Percentiles rank a stretch among this genome's conserved stretches.
phyloP scores from a whole-genome alignment of 2,329 filamentous ascomycete species.

The Geosmithia flava region DNA sequence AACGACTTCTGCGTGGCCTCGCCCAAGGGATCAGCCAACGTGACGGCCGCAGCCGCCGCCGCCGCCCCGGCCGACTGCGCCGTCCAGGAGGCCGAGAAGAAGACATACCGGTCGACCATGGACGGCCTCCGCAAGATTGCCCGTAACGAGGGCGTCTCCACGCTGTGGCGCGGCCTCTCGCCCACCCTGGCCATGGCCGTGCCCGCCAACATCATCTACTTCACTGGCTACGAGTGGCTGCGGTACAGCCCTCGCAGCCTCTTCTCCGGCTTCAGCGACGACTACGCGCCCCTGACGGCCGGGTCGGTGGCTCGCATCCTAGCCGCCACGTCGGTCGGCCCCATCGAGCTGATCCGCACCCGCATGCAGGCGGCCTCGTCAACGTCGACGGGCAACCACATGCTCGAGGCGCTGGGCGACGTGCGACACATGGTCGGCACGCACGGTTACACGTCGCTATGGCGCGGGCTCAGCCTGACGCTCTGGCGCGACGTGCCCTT shows the following conservation, averaged over 20 bases:
- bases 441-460: conserved; percentile 71
- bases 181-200: conserved; percentile 90
- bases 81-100: conserved; percentile 74
- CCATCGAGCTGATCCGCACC: conserved; percentile 89
- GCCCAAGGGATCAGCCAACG: conserved; percentile 33
- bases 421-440: conserved; percentile 66
- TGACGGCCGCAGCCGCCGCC: conserved; percentile 26
- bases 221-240: conserved; percentile 94
- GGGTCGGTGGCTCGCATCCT: conserved; percentile 67
- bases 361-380: conserved; percentile 70
- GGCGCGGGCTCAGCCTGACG: conserved; percentile 81
- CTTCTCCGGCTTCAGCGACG: conserved; percentile 51
- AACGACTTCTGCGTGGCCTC: conserved; percentile 70
- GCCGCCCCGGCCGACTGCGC: conserved; percentile 56
- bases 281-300: conserved; percentile 67
- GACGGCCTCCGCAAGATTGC: conserved; percentile 93
- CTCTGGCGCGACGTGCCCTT: conserved; percentile 97
- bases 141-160: conserved; percentile 75
- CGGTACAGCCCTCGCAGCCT: conserved; percentile 64
- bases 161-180: conserved; percentile 87
- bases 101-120: conserved; percentile 78
- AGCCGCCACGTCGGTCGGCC: conserved; percentile 73
- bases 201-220: conserved; percentile 95
- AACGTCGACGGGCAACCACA: conserved; percentile 50
- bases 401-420: conserved; percentile 66